Conservation (phyloP, 371 early-diverging fungal genomes). For the Quaeritorhiza haematococci region DNA sequence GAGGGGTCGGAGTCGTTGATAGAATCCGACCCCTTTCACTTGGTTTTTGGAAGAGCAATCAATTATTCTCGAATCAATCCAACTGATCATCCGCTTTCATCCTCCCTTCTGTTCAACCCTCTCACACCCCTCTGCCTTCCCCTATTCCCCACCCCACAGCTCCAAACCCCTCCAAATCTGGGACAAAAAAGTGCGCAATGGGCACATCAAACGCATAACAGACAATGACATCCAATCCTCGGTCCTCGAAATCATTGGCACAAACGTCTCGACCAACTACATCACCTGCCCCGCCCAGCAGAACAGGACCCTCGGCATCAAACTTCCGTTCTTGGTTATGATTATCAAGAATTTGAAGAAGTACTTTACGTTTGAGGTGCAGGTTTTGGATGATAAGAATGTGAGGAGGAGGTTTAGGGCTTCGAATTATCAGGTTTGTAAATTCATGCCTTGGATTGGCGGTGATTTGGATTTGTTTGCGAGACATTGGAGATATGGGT, state of each 20-base stretch:
- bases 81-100: neutral
- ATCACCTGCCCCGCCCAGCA: slow-evolving; percentile 78
- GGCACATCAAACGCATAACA: slow-evolving; percentile 68
- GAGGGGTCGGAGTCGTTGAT: neutral
- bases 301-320: slow-evolving; percentile 82
- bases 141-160: slow-evolving; percentile 32
- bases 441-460: too few relatives aligned
- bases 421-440: slow-evolving; percentile 83
- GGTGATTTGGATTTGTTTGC: too few relatives aligned
- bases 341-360: slow-evolving; percentile 80
- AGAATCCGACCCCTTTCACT: neutral
- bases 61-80: neutral
- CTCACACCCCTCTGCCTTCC: too few relatives aligned
- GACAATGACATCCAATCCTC: slow-evolving; percentile 80
- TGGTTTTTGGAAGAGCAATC: neutral
- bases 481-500: too few relatives aligned
- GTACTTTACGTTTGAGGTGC: slow-evolving; percentile 89
- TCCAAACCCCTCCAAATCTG: slow-evolving; percentile 84
- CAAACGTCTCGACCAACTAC: slow-evolving; percentile 76
- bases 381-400: slow-evolving; percentile 77
- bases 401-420: slow-evolving; percentile 76
- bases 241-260: slow-evolving; percentile 74
- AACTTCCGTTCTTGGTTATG: slow-evolving; percentile 82
- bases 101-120: neutral
- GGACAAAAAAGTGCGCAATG: slow-evolving; percentile 65